Base-by-base conservation (phyloP, 352 stramenopile genomes). In the Phytophthora sojae region DNA sequence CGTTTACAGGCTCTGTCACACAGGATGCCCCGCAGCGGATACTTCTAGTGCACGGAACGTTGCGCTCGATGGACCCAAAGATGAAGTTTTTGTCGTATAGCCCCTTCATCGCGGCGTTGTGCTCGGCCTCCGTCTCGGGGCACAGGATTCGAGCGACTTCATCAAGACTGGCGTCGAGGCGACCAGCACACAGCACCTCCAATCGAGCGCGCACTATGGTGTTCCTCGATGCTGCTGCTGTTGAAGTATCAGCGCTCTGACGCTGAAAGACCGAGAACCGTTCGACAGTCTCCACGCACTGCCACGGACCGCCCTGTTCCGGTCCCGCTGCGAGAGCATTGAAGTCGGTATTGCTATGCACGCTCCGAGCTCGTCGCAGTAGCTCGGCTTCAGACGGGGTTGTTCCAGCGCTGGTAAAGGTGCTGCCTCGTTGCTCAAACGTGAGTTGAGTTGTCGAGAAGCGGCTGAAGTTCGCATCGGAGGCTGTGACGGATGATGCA, bases 71-170 rank as follows among this genome's bases (percentile, higher is more conserved):
- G 14, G 71, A 75, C 1, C 71, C 61, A 4, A 78, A 78, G 45
- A 78, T 78, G 57, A 78, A 78, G 29, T 52, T 64, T 26, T 79
- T 72, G 21, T 57, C 69, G 61, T 82, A 69, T 6, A 83, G 54
- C 3, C 67, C 78, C 9, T 8, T 56, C 78, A 85, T 85, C 11
- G 59, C 52, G 0, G 69, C 51, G 25, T 74, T 67, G 54, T 80
- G 80, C 11, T 67, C 61, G 12, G 67, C 58, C 49, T 71, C 64
- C 15, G 54, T 61, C 8, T 30, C 47, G 1, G 69, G 51, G 1
- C 64, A 53, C 14, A 80, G 61, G 32, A 75, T 69, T 14, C 64
- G 59, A 14, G 65, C 64, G 11, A 77, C 21, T 53, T 77, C 73
- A 42, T 77, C 69, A 5, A 74, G 8, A 42, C 69, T 75, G 1